Base-by-base conservation (phyloP, 1,284 basidiomycete genomes). In the Inonotus hispidus region DNA sequence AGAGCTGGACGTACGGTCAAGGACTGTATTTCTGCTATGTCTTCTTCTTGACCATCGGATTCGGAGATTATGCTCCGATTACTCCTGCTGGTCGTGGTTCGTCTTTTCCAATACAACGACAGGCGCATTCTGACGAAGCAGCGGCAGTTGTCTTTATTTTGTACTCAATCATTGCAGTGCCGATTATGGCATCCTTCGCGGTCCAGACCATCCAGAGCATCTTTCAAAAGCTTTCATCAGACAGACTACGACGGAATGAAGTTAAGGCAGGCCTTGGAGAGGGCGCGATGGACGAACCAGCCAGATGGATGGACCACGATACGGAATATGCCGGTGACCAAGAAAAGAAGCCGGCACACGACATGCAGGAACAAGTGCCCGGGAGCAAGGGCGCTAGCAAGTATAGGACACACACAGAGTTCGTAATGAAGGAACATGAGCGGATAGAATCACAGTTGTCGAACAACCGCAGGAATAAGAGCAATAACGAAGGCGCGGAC, bases 11-110 rank as follows among this genome's bases (percentile, higher is more conserved):
- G 38, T 65, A 65, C 49, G 64, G 61, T 8, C 47, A 62, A 47
- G 61, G 60, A 11, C 19, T 65, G 16, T 65, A 63, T 52, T 65
- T 65, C 32, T 61, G 53, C 41, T 65, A 65, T 52, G 58, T 65
- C 45, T 58, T 61, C 45, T 65, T 65, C 50, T 50, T 65, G 23
- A 49, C 62, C 2, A 52, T 65, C 41, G 64, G 64, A 7, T 65
- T 59, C 45, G 64, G 64, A 25, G 64, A 65, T 27, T 63, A 29
- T 43, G 43, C 49, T 7, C 64, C 64, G 7, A 41, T 63, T 16
- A 60, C 58, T 27, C 57, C 61, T 21, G 64, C 64, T 14, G 62
- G 64, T 23, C 45, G 64, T 53, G 64, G 64, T 63, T 49, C 13
- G 53, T 32, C 21, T 14, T 49, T 2, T 38, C 16, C 38, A 45